Evolutionary conservation across 2,329 filamentous ascomycete species (phyloP).

Genomic region (Ceratocystis colombiana): DNA sequence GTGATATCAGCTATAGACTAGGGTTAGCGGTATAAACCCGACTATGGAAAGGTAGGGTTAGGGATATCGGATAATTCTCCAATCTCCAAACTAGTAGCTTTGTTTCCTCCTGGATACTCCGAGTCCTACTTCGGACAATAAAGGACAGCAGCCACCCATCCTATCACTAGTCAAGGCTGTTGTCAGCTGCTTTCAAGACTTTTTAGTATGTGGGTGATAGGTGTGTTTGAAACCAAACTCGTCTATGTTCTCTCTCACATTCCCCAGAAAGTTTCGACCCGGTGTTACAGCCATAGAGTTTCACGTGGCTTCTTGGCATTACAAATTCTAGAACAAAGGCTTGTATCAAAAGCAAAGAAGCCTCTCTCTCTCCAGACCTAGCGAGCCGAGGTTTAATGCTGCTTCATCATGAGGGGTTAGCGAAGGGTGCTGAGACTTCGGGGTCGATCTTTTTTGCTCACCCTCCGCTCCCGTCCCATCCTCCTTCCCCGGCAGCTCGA

Average conservation of each 20-base stretch:
- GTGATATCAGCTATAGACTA: no score
- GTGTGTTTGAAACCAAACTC: not conserved
- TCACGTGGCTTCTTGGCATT: conserved; percentile 5
- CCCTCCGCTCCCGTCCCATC: no score
- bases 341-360: not conserved
- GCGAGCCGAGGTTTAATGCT: not conserved
- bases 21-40: no score
- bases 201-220: no score
- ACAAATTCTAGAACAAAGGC: not conserved
- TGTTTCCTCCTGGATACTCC: not conserved
- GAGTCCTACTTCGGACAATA: not conserved
- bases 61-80: no score
- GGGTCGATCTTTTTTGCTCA: no score
- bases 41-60: no score
- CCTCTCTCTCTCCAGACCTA: not conserved
- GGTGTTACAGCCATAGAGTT: not conserved
- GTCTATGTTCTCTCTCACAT: not conserved
- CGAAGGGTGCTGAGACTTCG: not conserved
- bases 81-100: not conserved
- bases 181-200: no score
- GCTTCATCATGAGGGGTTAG: conserved; percentile 4
- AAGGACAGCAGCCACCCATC: not conserved
- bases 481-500: no score
- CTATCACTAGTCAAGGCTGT: not conserved
- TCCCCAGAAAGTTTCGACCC: not conserved